Percentiles rank a stretch among this genome's conserved stretches.
Conservation (phyloP, 148 eudicot genomes). For the Vaccinium macrocarpon region DNA sequence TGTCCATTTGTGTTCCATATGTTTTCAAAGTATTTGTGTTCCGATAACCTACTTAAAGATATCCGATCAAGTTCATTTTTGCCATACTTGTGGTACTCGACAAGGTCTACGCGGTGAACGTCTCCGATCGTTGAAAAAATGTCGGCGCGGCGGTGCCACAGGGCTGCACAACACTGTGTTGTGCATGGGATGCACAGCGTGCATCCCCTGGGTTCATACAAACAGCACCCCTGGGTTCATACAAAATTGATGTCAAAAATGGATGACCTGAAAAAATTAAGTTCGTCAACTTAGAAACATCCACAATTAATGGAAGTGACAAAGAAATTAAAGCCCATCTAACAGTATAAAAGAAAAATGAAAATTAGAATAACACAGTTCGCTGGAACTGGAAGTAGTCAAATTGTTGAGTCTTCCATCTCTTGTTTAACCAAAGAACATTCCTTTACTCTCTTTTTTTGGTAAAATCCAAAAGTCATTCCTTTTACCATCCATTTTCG, state of each 20-base stretch:
- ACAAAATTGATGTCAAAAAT: background rate
- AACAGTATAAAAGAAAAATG: background rate
- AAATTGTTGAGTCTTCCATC: conserved; percentile 1
- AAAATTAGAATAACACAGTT: background rate
- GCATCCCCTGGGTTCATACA: too few species aligned
- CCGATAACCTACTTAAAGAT: too few species aligned
- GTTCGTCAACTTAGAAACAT: background rate
- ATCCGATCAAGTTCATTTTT: too few species aligned
- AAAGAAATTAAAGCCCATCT: background rate
- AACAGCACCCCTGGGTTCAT: too few species aligned
- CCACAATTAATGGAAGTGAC: background rate
- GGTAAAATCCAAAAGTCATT: background rate
- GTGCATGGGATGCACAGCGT: too few species aligned
- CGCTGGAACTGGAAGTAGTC: conserved; percentile 2
- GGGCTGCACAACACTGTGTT: too few species aligned
- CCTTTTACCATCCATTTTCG: background rate
- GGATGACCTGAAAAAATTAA: background rate
- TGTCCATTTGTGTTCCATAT: too few species aligned
- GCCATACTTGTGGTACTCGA: too few species aligned
- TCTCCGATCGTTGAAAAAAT: too few species aligned
- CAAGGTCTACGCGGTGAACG: too few species aligned
- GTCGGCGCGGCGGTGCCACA: too few species aligned
- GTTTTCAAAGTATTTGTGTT: too few species aligned
- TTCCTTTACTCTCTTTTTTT: background rate
- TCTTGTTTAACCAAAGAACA: background rate